Evolutionary conservation across 768 basidiomycete genomes (phyloP), one percentile per base, ranked within the genome.

Genomic region (Basidioascus undulatus): DNA sequence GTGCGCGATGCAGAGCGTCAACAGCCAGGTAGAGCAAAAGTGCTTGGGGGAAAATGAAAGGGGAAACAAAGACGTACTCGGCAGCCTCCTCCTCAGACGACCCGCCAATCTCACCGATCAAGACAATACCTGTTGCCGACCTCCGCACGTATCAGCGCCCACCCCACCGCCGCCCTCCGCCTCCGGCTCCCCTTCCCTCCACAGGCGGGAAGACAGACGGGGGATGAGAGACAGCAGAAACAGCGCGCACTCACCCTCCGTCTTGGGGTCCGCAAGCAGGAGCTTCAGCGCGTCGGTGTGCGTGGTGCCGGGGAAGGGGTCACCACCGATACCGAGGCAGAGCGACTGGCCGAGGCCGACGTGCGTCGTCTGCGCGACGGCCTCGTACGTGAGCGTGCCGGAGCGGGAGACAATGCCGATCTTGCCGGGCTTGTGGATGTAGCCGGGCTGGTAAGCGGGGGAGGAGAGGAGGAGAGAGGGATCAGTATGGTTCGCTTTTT

Each of bases 71-170:
- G 41, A 98, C 65, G 61, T 89, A 96, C 51, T 86, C 92, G 5
- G 92, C 92, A 6, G 92, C 92, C 48, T 96, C 89, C 59, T 98
- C 92, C 62, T 98, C 92, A 89, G 94, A 49, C 7, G 82, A 77
- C 18, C 92, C 92, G 47, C 92, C 92, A 51, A 98, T 98, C 63
- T 98, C 92, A 45, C 92, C 92, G 51, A 98, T 98, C 47, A 96
- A 65, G 47, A 98, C 89, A 49, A 98, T 87, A 51, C 87, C 81
- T 83, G 32, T 5, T 13, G 15, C 15, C 5, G 27, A 6, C 2
- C 20, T 11, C n/a, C 1, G 11, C 7, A 11, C 2, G 1, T 20
- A 16, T n/a, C n/a, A n/a, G n/a, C n/a, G n/a, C n/a, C n/a, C n/a
- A n/a, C n/a, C n/a, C n/a, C n/a, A n/a, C n/a, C n/a, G n/a, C n/a